Evolutionary conservation across 805 yeast genomes (phyloP), one percentile per base, ranked within the genome.

Genomic region (Soucietia sequanensis): DNA sequence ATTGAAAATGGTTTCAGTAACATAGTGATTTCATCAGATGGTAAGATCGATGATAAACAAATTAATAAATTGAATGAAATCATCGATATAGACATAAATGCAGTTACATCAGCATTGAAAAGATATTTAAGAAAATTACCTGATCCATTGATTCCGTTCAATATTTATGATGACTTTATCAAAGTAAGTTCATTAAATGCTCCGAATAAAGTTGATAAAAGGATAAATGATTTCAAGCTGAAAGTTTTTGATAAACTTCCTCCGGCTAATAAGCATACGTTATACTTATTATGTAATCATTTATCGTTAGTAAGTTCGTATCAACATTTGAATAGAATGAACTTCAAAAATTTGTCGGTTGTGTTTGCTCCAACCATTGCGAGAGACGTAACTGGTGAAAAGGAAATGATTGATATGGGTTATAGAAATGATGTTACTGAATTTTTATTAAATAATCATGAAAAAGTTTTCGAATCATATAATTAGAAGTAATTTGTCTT

Each of bases 321-420:
- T 53, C 68, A 77, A 29, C 58, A 58, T 9, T 53, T 60, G 28
- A 93, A 90, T 55, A 72, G 90, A 56, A 93, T 93, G 99, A 85
- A 76, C 27, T 68, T 75, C 47, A 80, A 80, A 58, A 89, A 93
- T 50, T 62, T 93, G 34, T 81, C 96, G 0, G 87, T 93, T 28
- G 96, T 91, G 6, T 93, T 93, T 69, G 95, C 96, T 1, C 98
- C 99, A 3, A 88, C 96, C 6, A 62, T 93, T 28, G 82, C 89
- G 0, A 72, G 95, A 31, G 95, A 88, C 49, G 64, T 72, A 39
- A 72, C 79, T 26, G 90, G 95, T 6, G 88, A 84, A 44, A 75
- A 81, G 35, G 99, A 93, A 57, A 77, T 93, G 56, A 52, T 70
- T 35, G 98, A 93, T 57, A 87, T 88, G 84, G 84, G 83, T 17